Percentiles rank a stretch among this genome's conserved stretches.
Evolutionary conservation across 1,284 basidiomycete genomes (phyloP).

Genomic region (Sporisorium reilianum): DNA sequence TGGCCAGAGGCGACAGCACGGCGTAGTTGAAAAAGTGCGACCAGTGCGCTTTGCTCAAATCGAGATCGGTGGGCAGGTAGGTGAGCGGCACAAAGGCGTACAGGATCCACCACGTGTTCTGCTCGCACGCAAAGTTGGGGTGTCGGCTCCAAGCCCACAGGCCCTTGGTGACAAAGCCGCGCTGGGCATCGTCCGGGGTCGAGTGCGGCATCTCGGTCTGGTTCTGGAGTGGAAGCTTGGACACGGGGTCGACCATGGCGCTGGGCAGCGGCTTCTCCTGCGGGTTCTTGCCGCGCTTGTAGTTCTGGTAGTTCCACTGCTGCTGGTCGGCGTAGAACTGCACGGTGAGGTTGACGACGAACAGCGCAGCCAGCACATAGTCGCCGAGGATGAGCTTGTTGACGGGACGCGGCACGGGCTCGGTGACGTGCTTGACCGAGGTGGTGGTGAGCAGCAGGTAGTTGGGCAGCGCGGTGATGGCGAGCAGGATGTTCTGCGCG

Average conservation of each 20-base stretch:
- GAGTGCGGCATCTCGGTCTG: constrained; percentile 43
- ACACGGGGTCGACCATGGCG: constrained; percentile 28
- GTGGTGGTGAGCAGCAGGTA: constrained; percentile 72
- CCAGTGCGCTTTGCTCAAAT: constrained; percentile 59
- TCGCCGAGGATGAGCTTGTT: constrained; percentile 76
- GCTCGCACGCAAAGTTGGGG: constrained; percentile 91
- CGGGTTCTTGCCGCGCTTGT: constrained; percentile 75
- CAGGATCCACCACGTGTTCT: constrained; percentile 81
- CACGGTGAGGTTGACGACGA: constrained; percentile 75
- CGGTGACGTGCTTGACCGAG: constrained; percentile 70
- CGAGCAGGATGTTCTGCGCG: constrained; percentile 83
- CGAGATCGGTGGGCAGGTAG: constrained; percentile 73
- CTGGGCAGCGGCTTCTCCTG: constrained; percentile 43
- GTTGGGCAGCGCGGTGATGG: constrained; percentile 74
- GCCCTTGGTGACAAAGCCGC: constrained; percentile 87
- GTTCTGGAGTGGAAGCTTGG: constrained; percentile 28
- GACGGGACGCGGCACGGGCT: constrained; percentile 66
- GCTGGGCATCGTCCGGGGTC: constrained; percentile 74
- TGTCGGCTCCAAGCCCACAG: constrained; percentile 88
- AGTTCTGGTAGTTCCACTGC: constrained; percentile 83
- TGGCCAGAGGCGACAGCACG: constrained; percentile 54
- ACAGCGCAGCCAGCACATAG: constrained; percentile 75
- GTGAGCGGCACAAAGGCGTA: constrained; percentile 68
- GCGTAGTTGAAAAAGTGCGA: constrained; percentile 62
- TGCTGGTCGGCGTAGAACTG: constrained; percentile 91